Base-by-base conservation (phyloP, 345 rosid genomes). In the Salix udensis region DNA sequence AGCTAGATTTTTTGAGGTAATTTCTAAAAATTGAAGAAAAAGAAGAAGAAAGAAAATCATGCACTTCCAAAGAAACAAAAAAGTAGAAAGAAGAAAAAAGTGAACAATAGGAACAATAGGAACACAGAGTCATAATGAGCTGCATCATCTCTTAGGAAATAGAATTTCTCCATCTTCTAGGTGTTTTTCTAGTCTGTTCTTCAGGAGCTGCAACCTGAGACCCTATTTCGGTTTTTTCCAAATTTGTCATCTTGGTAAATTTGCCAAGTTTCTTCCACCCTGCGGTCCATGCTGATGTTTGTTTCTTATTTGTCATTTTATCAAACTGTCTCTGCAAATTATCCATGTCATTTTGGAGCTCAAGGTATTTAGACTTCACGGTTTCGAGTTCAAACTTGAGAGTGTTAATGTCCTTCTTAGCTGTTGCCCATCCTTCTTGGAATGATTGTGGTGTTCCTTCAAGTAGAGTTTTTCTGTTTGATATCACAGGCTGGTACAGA, bases 251-350 rank as follows among this genome's bases (percentile, higher is more conserved):
- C 90, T 88, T 95, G 46, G 97, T 88, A 53, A 95, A 82, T 78
- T 86, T 95, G 77, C 98, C 75, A 73, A 95, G 88, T 82, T 95
- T 95, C 93, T 91, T 95, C 98, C 98, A 95, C 68, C 98, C 98
- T 4, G 86, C 85, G 2, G 76, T 86, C 98, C 98, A 95, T 5
- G 91, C 91, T 7, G 93, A 91, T 0, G 86, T 72, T 68, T 88
- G 86, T 86, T 88, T 93, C 75, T 82, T 94, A 85, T 90, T 93
- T 6, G 91, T 84, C 68, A 89, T 69, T 82, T 89, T 95, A 80
- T 93, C 94, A 36, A 91, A 88, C 82, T 93, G 98, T 70, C 90
- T 87, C 80, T 93, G 98, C 86, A 95, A 79, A 74, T 30, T 89
- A 75, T 91, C 98, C 97, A 93, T 87, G 70, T 91, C 98, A 7